phyloP scores from a whole-genome alignment of 805 yeast genomes.

The Lipomyces yamanashiensis region DNA sequence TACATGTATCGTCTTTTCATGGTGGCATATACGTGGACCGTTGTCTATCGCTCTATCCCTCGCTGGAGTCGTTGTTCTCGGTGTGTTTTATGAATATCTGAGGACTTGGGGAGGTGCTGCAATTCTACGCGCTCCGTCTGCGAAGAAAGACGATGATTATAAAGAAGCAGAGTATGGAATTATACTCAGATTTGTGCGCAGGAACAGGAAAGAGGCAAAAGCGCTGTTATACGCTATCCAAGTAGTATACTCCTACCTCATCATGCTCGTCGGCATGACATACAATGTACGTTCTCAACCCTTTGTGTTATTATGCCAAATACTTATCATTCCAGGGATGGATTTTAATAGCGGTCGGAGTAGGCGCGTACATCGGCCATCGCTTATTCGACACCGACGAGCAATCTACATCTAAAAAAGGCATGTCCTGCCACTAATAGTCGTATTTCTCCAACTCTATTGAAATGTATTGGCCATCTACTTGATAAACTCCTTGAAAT shows the following conservation, averaged over 20 bases:
- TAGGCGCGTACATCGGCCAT: slow-evolving; percentile 73
- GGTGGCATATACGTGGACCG: slow-evolving; percentile 76
- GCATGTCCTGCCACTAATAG: slow-evolving; percentile 16
- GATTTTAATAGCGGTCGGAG: slow-evolving; percentile 72
- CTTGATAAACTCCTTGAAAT: slow-evolving; percentile 38
- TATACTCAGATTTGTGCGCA: not conserved
- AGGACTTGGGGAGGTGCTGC: slow-evolving; percentile 39
- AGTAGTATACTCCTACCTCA: slow-evolving; percentile 65
- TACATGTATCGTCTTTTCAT: slow-evolving; percentile 70
- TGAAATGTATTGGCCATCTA: not conserved
- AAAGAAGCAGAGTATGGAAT: not conserved
- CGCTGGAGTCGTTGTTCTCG: slow-evolving; percentile 41
- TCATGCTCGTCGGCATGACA: slow-evolving; percentile 65
- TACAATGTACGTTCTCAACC: slow-evolving; percentile 53
- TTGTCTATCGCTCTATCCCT: slow-evolving; percentile 56
- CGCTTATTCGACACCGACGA: not conserved
- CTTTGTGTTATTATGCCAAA: not conserved
- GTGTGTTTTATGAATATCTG: slow-evolving; percentile 65
- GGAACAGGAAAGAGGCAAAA: not conserved
- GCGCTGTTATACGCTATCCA: slow-evolving; percentile 61
- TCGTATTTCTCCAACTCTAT: not conserved
- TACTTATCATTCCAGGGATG: slow-evolving; percentile 54
- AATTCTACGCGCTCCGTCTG: not conserved
- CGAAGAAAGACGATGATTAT: not conserved
- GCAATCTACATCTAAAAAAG: not conserved